A percentile compares a stretch with the other conserved stretches of the same genome.
phyloP scores from a whole-genome alignment of 2,329 filamentous ascomycete genomes.

The Lachnellula occidentalis region DNA sequence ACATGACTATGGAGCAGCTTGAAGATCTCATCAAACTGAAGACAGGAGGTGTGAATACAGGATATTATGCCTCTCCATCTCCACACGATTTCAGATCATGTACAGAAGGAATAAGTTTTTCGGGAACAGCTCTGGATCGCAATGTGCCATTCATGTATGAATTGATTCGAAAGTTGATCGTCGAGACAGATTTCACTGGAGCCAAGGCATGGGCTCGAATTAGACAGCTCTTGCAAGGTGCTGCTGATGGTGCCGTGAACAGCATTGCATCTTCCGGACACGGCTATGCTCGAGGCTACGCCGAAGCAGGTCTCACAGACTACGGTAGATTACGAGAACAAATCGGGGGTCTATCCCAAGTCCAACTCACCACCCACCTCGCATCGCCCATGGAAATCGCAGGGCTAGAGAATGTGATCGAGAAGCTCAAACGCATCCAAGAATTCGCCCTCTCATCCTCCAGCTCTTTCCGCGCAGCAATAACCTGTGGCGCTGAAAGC shows the following conservation, averaged over 20 bases:
- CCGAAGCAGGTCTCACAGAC: constrained; percentile 71
- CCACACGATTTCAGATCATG: constrained; percentile 65
- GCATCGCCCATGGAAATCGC: constrained; percentile 67
- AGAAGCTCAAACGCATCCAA: constrained; percentile 82
- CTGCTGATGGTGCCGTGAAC: constrained; percentile 85
- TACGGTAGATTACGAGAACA: constrained; percentile 73
- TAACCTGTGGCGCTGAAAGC: constrained; percentile 80
- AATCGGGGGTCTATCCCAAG: constrained; percentile 83
- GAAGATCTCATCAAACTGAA: constrained; percentile 95
- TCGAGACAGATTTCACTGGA: constrained; percentile 86
- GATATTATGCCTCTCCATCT: constrained; percentile 76
- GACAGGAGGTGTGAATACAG: constrained; percentile 83
- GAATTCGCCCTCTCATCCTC: constrained; percentile 64
- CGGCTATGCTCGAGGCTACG: constrained; percentile 75
- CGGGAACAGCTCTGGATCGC: constrained; percentile 81
- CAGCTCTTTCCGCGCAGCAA: constrained; percentile 67
- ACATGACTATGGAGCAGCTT: constrained; percentile 86
- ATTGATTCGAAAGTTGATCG: constrained; percentile 70
- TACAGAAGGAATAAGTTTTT: constrained; percentile 77
- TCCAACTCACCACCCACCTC: constrained; percentile 75
- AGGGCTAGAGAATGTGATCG: constrained; percentile 67
- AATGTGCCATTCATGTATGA: constrained; percentile 91
- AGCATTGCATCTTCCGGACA: constrained; percentile 89
- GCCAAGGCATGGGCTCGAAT: constrained; percentile 77
- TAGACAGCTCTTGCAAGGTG: constrained; percentile 77